Percentiles rank a stretch among this genome's conserved stretches.
phyloP scores from a whole-genome alignment of 73 alveolate species.

The Tetrahymena elliotti region DNA sequence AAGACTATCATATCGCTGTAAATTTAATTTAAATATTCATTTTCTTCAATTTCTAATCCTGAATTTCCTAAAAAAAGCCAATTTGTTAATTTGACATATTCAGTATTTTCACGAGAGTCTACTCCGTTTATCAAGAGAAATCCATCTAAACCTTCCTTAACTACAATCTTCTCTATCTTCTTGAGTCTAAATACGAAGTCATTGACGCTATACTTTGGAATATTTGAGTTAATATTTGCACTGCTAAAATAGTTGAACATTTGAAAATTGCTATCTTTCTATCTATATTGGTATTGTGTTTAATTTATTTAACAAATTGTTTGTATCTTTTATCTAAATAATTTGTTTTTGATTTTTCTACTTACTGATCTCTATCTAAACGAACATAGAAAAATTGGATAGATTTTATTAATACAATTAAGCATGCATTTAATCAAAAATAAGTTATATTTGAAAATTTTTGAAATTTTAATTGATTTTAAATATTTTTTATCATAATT shows the following conservation, averaged over 20 bases:
- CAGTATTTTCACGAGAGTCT: conserved; percentile 26
- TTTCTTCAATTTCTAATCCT: conserved; percentile 28
- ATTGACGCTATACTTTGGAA: background rate
- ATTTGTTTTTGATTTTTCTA: background rate
- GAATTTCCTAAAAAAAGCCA: conserved; percentile 28
- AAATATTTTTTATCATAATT: background rate
- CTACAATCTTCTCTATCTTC: background rate
- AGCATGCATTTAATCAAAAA: background rate
- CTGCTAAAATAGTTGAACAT: background rate
- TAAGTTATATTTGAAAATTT: background rate
- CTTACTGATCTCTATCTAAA: background rate
- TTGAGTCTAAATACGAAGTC: background rate
- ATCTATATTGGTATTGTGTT: background rate
- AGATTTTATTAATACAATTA: background rate
- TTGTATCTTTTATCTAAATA: background rate
- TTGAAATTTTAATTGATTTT: background rate
- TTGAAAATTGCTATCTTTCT: background rate
- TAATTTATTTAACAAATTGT: background rate
- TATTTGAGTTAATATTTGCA: background rate
- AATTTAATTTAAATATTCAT: conserved; percentile 17
- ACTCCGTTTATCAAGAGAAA: background rate
- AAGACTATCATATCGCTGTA: conserved; percentile 19
- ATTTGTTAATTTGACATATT: conserved; percentile 27
- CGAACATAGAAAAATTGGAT: background rate
- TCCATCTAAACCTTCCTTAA: background rate